Percentiles rank a stretch among this genome's conserved stretches.
Conservation (phyloP, 176 grass and related monocot species). For the Avena atlantica region DNA sequence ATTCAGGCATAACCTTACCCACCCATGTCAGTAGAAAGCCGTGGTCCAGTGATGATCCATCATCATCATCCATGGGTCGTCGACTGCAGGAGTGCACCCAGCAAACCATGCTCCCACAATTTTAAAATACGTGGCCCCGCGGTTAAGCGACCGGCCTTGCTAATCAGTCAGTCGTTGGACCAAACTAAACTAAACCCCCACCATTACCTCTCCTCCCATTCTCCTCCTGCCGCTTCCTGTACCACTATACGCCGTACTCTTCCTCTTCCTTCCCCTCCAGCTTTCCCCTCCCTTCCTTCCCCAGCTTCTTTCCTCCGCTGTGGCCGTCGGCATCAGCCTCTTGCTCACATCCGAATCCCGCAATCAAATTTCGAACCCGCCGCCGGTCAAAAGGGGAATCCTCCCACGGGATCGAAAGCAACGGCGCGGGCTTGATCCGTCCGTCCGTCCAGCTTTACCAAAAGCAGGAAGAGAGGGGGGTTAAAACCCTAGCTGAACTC, state of each 20-base stretch:
- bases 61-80: neutral
- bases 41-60: neutral
- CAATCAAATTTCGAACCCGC: slow-evolving; percentile 33
- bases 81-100: neutral
- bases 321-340: slow-evolving; percentile 20
- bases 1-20: neutral
- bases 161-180: neutral
- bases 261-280: neutral
- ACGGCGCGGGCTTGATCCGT: slow-evolving; percentile 1
- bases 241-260: neutral
- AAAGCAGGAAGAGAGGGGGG: neutral
- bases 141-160: neutral
- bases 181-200: neutral
- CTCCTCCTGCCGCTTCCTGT: neutral
- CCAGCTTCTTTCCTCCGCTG: neutral
- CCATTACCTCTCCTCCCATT: neutral
- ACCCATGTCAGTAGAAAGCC: neutral
- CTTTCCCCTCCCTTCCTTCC: neutral
- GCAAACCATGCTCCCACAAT: neutral
- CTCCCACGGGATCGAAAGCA: slow-evolving; percentile 46
- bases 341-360: neutral
- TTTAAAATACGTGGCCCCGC: neutral
- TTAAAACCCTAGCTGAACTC: slow-evolving; percentile 13
- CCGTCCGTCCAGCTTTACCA: slow-evolving; percentile 4
- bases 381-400: slow-evolving; percentile 35